Base-by-base conservation (phyloP, 108 stramenopile species). In the Fragilariopsis cylindrus region DNA sequence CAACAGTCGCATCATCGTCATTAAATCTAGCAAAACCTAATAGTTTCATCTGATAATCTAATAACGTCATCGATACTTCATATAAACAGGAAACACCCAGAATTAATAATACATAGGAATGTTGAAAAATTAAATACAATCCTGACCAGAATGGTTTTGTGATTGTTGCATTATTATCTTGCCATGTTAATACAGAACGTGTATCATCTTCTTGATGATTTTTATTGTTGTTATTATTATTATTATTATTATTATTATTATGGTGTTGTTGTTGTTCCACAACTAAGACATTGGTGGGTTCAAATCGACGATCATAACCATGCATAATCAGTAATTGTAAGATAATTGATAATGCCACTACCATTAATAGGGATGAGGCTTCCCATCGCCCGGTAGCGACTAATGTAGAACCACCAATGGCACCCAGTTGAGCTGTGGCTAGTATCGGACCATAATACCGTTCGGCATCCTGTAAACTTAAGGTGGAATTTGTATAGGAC, bases 21-120 rank as follows among this genome's bases (percentile, higher is more conserved):
- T 80, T 86, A 70, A 90, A 93, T 9, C 80, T 78, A 49, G 84
- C 84, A n/a, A 84, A 85, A 8, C 95, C 91, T n/a, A 96, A 72
- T 48, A 97, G 82, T 77, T 97, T 98, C 98, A 98, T 95, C 71
- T 93, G 95, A 76, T 97, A 98, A 79, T 98, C 96, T 63, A 98
- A 84, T 70, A 96, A 92, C 12, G 98, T 98, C 46, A 98, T 84
- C 40, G 91, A 78, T 52, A 98, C 84, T 85, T 98, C 97, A 80
- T 97, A 98, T 2, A 98, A 86, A 69, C 96, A 96, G 5, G 97
- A 98, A 49, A 96, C 92, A 8, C 90, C 95, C 49, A 98, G 82
- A 47, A 98, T 93, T 48, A 95, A 83, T 42, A 92, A 71, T 3
- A 98, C 90, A 78, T 97, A 98, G 65, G 88, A 87, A 83, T 98